Percentiles rank a stretch among this genome's conserved stretches.
These are phyloP conservation scores for Ustilago xerochloae DNA, from an alignment of 1,284 basidiomycete species.

Conservation along the genomic window DNA sequence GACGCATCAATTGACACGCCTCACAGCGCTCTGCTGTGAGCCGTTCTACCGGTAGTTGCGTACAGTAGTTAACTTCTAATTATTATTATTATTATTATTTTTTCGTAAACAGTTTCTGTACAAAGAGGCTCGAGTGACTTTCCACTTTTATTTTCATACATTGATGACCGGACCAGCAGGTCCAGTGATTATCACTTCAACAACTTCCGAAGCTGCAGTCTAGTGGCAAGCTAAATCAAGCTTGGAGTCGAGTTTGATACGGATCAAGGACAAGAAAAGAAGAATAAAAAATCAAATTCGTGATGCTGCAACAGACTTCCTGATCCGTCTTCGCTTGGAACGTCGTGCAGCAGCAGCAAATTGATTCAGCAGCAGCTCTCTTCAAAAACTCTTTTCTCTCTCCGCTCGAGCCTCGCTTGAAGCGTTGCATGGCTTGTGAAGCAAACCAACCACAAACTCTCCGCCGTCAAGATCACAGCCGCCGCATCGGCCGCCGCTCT, in stretches of 20 bases:
- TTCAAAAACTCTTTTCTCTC: neutral
- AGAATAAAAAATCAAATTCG: neutral
- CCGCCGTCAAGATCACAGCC: neutral
- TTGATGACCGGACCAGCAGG: neutral
- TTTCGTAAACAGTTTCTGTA: too few relatives aligned
- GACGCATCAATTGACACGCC: neutral
- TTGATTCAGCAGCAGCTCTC: too few relatives aligned
- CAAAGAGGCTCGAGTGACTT: neutral
- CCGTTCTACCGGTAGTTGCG: neutral
- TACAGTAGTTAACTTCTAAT: neutral
- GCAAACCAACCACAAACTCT: neutral
- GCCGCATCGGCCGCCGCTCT: neutral
- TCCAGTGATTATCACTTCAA: neutral
- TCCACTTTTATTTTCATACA: neutral
- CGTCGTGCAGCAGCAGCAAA: neutral
- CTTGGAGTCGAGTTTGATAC: too few relatives aligned
- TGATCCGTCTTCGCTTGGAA: slow-evolving; percentile 9
- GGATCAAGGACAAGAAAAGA: too few relatives aligned
- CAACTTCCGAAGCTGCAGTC: neutral
- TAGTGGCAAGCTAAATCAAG: too few relatives aligned
- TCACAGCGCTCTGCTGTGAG: neutral
- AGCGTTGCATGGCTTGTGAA: neutral
- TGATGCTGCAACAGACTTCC: slow-evolving; percentile 3
- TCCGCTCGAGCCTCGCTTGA: slow-evolving; percentile 28
- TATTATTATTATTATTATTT: neutral